Percentiles rank a stretch among this genome's conserved stretches.
Conservation (phyloP, 1,284 basidiomycete genomes). For the Athelia sp. region DNA sequence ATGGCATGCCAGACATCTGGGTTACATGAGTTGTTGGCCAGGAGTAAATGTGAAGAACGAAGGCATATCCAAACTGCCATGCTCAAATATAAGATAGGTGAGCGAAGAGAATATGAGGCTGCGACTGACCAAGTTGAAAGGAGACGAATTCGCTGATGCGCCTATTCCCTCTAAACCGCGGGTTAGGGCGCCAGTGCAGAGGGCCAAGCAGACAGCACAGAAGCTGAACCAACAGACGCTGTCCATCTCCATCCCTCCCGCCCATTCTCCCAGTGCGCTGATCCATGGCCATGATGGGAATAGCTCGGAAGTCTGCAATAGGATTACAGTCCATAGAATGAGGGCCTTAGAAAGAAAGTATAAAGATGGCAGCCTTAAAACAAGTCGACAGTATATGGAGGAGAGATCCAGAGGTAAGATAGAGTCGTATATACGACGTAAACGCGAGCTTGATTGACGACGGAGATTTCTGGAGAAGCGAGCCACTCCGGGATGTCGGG, state of each 20-base stretch:
- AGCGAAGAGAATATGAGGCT: background rate
- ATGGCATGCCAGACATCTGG: slow-evolving; percentile 37
- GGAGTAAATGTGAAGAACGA: slow-evolving; percentile 67
- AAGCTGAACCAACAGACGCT: slow-evolving; percentile 72
- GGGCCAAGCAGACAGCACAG: slow-evolving; percentile 55
- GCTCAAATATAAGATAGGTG: slow-evolving; percentile 1
- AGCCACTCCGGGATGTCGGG: slow-evolving; percentile 35
- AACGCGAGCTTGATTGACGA: slow-evolving; percentile 13
- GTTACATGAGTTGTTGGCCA: slow-evolving; percentile 52
- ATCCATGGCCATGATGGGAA: slow-evolving; percentile 30
- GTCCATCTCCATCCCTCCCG: slow-evolving; percentile 45
- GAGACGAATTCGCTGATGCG: slow-evolving; percentile 46
- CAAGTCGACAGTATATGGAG: slow-evolving; percentile 49
- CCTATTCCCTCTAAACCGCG: slow-evolving; percentile 57
- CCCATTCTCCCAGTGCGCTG: slow-evolving; percentile 39
- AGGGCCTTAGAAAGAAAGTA: slow-evolving; percentile 54
- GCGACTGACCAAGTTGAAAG: slow-evolving; percentile 58
- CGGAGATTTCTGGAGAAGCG: slow-evolving; percentile 19
- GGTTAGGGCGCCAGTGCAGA: slow-evolving; percentile 60
- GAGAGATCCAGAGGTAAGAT: slow-evolving; percentile 62
- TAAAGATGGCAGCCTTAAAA: slow-evolving; percentile 57
- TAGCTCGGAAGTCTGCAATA: slow-evolving; percentile 48
- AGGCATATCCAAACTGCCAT: slow-evolving; percentile 65
- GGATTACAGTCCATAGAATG: slow-evolving; percentile 48
- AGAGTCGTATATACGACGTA: slow-evolving; percentile 28